Base-by-base conservation (phyloP, 306 rosid species). In the Abrus precatorius region DNA sequence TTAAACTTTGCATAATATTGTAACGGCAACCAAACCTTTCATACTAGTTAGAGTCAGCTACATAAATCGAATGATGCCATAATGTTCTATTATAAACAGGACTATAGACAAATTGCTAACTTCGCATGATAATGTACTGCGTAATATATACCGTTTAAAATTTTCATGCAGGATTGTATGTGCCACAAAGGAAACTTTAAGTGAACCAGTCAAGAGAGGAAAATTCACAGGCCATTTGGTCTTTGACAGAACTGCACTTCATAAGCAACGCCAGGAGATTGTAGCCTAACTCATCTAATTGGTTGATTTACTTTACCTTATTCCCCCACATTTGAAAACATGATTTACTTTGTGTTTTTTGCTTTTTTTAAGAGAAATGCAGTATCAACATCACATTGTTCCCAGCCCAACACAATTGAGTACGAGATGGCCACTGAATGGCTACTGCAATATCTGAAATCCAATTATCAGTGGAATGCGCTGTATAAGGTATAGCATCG, bases 321-420 rank as follows among this genome's bases (percentile, higher is more conserved):
- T 56, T 45, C 20, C 53, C 27, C 41, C 33, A 9, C 57, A 33
- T n/a, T 61, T 54, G 55, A 50, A 61, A 68, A 33, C 55, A 65
- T 50, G 59, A 77, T 61, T 72, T 45, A 50, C 20, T n/a, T n/a
- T 83, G 20, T 28, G 49, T 78, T 69, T 6, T 13, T 38, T 70
- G 5, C 68, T 45, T 80, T 79, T 61, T 11, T 60, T 12, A 92
- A 20, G 94, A 90, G 71, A 85, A 84, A 81, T 29, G 92, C 90
- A 54, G 88, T 89, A 67, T 86, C 92, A 71, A 89, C 97, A 13
- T 84, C 94, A 43, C 97, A 92, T 78, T 86, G 88, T 72, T 6
- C 97, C n/a, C 91, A 90, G 72, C 59, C 83, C 45, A 92, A 92
- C 77, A 78, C 88, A 13, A 41, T 91, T 43, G 97, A 88, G 62